These are phyloP conservation scores for Apophysomyces sp. DNA, from an alignment of 371 early-diverging fungal genomes.

Conservation along the genomic window DNA sequence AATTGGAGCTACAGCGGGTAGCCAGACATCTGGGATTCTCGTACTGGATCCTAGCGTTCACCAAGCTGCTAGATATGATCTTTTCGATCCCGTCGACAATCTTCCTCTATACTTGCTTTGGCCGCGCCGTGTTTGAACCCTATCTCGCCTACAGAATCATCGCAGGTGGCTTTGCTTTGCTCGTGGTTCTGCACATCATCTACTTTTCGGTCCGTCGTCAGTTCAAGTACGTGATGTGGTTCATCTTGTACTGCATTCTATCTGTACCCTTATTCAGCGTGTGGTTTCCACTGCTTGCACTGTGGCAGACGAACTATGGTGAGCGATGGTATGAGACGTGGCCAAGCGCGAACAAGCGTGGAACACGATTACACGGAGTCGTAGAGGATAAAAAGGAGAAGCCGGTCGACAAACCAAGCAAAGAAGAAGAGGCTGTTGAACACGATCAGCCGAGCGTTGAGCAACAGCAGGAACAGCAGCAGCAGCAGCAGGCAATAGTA, in stretches of 20 bases:
- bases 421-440: background rate
- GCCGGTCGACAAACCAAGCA: background rate
- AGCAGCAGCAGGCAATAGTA: slow-evolving; percentile 17
- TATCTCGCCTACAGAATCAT: slow-evolving; percentile 36
- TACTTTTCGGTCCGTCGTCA: slow-evolving; percentile 39
- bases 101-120: slow-evolving; percentile 38
- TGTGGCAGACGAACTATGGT: slow-evolving; percentile 40
- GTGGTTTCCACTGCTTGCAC: slow-evolving; percentile 42
- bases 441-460: background rate
- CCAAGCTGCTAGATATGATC: slow-evolving; percentile 36
- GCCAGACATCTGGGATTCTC: slow-evolving; percentile 35
- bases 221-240: slow-evolving; percentile 48
- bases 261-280: slow-evolving; percentile 40
- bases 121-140: slow-evolving; percentile 21
- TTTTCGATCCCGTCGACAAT: slow-evolving; percentile 40
- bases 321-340: slow-evolving; percentile 48
- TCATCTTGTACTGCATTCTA: slow-evolving; percentile 37
- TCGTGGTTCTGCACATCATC: slow-evolving; percentile 37
- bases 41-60: slow-evolving; percentile 40
- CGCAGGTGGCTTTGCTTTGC: slow-evolving; percentile 28
- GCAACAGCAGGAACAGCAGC: slow-evolving; percentile 7
- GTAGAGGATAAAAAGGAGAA: slow-evolving; percentile 15
- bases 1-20: slow-evolving; percentile 36
- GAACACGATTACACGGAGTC: slow-evolving; percentile 36
- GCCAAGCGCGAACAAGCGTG: slow-evolving; percentile 18